Evolutionary conservation across 768 basidiomycete species (phyloP).

Genomic region (Amanita muscaria): DNA sequence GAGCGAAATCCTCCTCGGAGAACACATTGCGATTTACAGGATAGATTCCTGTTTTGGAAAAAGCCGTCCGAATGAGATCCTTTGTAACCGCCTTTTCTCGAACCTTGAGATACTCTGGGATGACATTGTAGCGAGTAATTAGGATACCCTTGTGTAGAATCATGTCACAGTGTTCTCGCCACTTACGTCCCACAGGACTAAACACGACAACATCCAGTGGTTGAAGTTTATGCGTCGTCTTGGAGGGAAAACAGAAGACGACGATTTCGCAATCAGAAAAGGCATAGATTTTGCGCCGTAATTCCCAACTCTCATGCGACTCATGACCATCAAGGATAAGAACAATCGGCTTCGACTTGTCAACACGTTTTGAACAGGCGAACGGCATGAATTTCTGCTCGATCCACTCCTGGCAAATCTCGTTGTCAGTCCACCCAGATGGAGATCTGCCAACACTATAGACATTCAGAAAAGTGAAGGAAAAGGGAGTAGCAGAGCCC

Average conservation of each 20-base stretch:
- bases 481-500: conserved; percentile 28
- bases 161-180: conserved; percentile 21
- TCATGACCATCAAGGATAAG: conserved; percentile 37
- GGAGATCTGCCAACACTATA: too few species aligned
- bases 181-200: conserved; percentile 22
- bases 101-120: conserved; percentile 22
- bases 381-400: conserved; percentile 28
- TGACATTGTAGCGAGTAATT: conserved; percentile 13
- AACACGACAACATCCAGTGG: conserved; percentile 39
- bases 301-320: conserved; percentile 27
- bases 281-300: conserved; percentile 22
- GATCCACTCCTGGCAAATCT: conserved; percentile 28
- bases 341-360: conserved; percentile 23
- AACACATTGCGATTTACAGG: conserved; percentile 10
- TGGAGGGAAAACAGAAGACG: conserved; percentile 23
- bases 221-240: conserved; percentile 23
- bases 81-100: conserved; percentile 11
- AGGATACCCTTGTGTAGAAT: neutral
- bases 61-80: conserved; percentile 14
- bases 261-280: conserved; percentile 25
- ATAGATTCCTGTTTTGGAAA: conserved; percentile 10
- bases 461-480: neutral
- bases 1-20: conserved; percentile 15
- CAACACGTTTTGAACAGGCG: conserved; percentile 13
- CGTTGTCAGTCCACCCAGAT: too few species aligned